These are phyloP conservation scores for Hibiscus trionum DNA, from an alignment of 345 rosid genomes.

Conservation along the genomic window DNA sequence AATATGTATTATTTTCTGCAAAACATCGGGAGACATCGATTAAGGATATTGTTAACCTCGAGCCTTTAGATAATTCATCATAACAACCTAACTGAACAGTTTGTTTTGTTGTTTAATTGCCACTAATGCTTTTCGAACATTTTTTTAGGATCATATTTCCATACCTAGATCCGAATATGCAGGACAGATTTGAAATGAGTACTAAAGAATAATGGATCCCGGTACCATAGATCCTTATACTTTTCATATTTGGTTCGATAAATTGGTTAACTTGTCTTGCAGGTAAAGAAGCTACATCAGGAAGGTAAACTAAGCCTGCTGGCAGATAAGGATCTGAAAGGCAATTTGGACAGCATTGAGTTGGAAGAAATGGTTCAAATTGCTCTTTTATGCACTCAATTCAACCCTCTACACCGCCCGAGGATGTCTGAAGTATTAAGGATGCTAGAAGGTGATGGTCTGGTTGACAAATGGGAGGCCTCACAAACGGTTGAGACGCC, in stretches of 20 bases:
- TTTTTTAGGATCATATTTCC: neutral
- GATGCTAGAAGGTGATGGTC: constrained; percentile 80
- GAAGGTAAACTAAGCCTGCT: constrained; percentile 64
- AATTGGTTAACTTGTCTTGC: constrained; percentile 12
- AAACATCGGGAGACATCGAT: neutral
- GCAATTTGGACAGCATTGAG: constrained; percentile 58
- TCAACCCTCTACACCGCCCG: constrained; percentile 58
- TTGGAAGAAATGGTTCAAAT: constrained; percentile 70
- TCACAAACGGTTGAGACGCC: constrained; percentile 47
- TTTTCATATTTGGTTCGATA: neutral
- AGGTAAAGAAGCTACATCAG: constrained; percentile 88
- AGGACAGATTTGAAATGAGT: neutral
- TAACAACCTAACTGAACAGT: neutral
- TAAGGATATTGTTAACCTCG: neutral
- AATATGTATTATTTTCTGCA: neutral
- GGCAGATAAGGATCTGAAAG: constrained; percentile 70
- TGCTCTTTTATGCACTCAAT: constrained; percentile 68
- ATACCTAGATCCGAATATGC: neutral
- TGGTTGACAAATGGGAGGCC: constrained; percentile 81
- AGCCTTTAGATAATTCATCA: neutral
- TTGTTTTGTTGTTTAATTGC: neutral
- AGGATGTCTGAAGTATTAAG: constrained; percentile 71
- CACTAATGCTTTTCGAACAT: neutral
- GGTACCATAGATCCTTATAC: neutral
- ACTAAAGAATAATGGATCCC: neutral